Percentiles rank a stretch among this genome's conserved stretches.
These are phyloP conservation scores for maize (Zea mays) DNA, from an alignment of 176 grass and related monocot species.

Conservation along the genomic window DNA sequence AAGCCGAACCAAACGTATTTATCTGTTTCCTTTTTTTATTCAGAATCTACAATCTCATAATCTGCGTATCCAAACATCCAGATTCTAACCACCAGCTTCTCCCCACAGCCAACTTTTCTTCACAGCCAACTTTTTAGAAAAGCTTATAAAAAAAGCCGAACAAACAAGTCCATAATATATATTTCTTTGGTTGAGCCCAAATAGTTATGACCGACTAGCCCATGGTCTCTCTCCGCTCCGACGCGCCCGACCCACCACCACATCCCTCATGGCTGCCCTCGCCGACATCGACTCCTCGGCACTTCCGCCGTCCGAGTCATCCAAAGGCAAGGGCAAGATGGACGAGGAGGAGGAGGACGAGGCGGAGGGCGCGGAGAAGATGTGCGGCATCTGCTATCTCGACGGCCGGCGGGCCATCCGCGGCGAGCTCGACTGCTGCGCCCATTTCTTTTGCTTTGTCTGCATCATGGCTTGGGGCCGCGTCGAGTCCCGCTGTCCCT, in stretches of 20 bases:
- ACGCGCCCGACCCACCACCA: neutral
- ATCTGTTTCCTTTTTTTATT: no score
- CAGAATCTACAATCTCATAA: no score
- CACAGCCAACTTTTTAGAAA: no score
- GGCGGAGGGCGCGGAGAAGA: conserved; percentile 20
- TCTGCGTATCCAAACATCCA: no score
- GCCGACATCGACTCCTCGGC: conserved; percentile 21
- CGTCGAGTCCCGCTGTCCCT: conserved; percentile 84
- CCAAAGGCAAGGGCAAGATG: conserved; percentile 34
- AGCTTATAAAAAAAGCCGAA: no score
- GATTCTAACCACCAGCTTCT: no score
- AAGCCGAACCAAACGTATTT: no score
- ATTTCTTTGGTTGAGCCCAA: neutral
- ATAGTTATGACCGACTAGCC: neutral
- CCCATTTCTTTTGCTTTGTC: conserved; percentile 88
- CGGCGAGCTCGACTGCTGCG: conserved; percentile 74
- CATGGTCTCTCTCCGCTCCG: neutral
- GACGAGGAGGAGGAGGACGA: neutral
- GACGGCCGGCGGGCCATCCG: conserved; percentile 42
- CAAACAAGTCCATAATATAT: no score
- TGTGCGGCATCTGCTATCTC: conserved; percentile 74
- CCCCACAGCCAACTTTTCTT: no score
- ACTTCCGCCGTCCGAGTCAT: neutral
- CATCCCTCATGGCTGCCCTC: conserved; percentile 19
- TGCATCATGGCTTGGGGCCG: conserved; percentile 95